Base-by-base conservation (phyloP, 768 basidiomycete genomes). In the Lactifluus hygrophoroides region DNA sequence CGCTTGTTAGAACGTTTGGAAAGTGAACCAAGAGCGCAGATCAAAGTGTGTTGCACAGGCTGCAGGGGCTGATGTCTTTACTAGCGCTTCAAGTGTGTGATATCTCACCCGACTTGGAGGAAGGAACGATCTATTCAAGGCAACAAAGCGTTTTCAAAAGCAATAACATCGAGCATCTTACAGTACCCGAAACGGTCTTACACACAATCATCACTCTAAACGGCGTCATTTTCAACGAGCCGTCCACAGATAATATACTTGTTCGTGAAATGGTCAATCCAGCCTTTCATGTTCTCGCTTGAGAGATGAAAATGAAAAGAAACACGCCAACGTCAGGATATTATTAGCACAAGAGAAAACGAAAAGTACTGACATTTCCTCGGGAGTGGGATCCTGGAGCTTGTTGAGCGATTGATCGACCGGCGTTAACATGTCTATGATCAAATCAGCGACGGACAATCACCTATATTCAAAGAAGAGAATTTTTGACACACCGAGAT, bases 261-360 rank as follows among this genome's bases (percentile, higher is more conserved):
- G 78, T 83, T 85, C 40, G 84, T 80, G 72, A 97, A 96, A 69
- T 95, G 94, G 23, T 93, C 90, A 60, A 92, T 86, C 94, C 94
- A 97, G 23, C 90, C 88, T 72, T 79, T 83, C 94, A 96, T 95
- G 69, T 95, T 95, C 59, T 94, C 91, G 51, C 94, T 94, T 66
- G 1, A 4, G n/a, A n/a, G n/a, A n/a, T n/a, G n/a, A n/a, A n/a
- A n/a, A n/a, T n/a, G n/a, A n/a, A n/a, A n/a, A n/a, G 21, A n/a
- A 45, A 21, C 19, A 27, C 4, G 27, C 17, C 7, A 10, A 17
- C 1, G 43, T 56, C 48, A 51, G 23, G 17, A 28, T 55, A 2
- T n/a, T 43, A 11, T 21, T 6, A 23, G 23, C n/a, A 52, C n/a
- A n/a, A n/a, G 16, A 40, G 11, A 51, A 35, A 25, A n/a, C n/a